A percentile compares a stretch with the other conserved stretches of the same genome.
Evolutionary conservation across 169 alveolate genomes (phyloP).

Genomic region (Eimeria praecox): DNA sequence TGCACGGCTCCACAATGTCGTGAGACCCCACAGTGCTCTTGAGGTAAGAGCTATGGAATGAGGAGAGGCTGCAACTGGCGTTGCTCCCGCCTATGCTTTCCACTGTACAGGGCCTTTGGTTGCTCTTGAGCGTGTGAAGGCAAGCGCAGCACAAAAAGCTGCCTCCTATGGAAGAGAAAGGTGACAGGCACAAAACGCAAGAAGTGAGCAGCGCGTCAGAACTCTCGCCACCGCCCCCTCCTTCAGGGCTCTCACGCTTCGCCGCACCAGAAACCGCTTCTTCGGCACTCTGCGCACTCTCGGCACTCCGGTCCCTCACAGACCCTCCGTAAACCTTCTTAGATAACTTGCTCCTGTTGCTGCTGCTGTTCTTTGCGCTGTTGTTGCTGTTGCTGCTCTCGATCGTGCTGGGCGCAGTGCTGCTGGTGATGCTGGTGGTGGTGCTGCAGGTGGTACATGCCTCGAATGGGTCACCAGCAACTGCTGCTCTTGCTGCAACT

Average conservation of each 20-base stretch:
- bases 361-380: neutral
- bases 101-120: neutral
- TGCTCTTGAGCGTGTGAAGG: slow-evolving; percentile 25
- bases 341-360: neutral
- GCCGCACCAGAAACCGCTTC: neutral
- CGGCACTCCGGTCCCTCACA: neutral
- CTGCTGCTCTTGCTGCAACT: slow-evolving; percentile 24
- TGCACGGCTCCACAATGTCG: neutral
- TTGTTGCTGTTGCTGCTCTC: neutral
- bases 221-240: neutral
- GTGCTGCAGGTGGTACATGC: slow-evolving; percentile 15
- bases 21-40: neutral
- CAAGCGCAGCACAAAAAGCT: slow-evolving; percentile 19
- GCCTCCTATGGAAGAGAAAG: slow-evolving; percentile 22
- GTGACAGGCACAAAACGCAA: slow-evolving; percentile 2
- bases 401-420: neutral
- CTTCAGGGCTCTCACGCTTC: neutral
- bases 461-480: slow-evolving; percentile 23
- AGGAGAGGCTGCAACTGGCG: neutral
- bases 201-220: neutral
- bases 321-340: neutral
- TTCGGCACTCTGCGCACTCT: neutral
- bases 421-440: too few relatives aligned
- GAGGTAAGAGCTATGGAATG: neutral
- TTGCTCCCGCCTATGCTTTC: neutral